Evolutionary conservation across 75 land plant species (phyloP), one percentile per base, ranked within the genome.

Genomic region (Cunninghamia lanceolata): DNA sequence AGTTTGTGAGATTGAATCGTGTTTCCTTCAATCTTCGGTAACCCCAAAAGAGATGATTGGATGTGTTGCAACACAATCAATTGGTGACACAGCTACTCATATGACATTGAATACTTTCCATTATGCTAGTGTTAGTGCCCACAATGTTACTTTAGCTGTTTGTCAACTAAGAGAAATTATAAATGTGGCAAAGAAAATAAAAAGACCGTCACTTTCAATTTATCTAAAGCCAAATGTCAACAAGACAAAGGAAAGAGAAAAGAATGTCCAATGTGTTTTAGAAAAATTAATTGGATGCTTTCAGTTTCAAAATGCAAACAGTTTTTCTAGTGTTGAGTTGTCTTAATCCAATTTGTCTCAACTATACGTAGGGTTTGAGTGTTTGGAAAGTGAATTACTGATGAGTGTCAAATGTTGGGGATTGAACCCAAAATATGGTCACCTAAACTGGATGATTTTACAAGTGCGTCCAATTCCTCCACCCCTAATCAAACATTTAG

Each of bases 21-120:
- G 98, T 3, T 98, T 98, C 80, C 79, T 98, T 73, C 98, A 98
- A 88, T 98, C 98, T 38, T 85, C 96, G 30, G 98, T 98, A 4
- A 96, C 98, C 53, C 94, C 98, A n/a, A 98, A 96, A 34, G 99
- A 98, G 87, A 98, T 98, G 99, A 98, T 98, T 87, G 98, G 96
- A 14, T 91, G 93, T 88, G 91, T 91, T 82, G 91, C 91, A 78
- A 91, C 93, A 25, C 91, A 91, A 32, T 91, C 93, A 9, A 91
- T 91, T 34, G 93, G 91, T 78, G 93, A 91, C 77, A 88, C 91
- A 19, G 91, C 46, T 0, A 40, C 42, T 40, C 42, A 40, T 3
- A 40, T 40, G 42, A 4, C 1, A 40, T 40, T 40, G 3, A 40
- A 45, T 45, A 45, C 46, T 45, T 45, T 45, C 8, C 46, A 45